phyloP scores from a whole-genome alignment of 2,329 filamentous ascomycete species.

The Exophiala aquamarina region DNA sequence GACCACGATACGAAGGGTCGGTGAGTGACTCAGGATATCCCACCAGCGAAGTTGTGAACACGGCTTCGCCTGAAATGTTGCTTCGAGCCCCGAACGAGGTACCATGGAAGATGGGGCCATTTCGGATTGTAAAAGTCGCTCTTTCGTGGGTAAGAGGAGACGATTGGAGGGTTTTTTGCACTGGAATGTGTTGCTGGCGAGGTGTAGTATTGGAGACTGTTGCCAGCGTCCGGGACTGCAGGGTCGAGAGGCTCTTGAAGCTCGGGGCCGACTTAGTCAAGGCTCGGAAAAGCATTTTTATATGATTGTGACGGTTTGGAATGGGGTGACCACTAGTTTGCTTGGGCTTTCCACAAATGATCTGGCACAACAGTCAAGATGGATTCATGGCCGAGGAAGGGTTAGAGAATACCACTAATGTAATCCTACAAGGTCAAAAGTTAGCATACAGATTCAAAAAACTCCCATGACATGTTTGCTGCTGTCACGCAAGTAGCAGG shows the following conservation, averaged over 20 bases:
- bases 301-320: slow-evolving; percentile 29
- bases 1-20: slow-evolving; percentile 68
- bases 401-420: slow-evolving; percentile 57
- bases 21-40: slow-evolving; percentile 91
- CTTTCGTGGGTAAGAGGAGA: slow-evolving; percentile 71
- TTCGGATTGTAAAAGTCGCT: slow-evolving; percentile 93
- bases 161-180: slow-evolving; percentile 45
- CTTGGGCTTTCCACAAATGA: slow-evolving; percentile 68
- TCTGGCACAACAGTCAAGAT: slow-evolving; percentile 38
- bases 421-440: slow-evolving; percentile 53
- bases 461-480: slow-evolving; percentile 18
- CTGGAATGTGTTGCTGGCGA: slow-evolving; percentile 32
- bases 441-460: slow-evolving; percentile 33
- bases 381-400: slow-evolving; percentile 2
- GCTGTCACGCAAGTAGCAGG: slow-evolving; percentile 18
- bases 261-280: slow-evolving; percentile 51
- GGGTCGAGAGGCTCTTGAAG: slow-evolving; percentile 33
- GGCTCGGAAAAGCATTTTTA: slow-evolving; percentile 56
- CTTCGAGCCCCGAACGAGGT: slow-evolving; percentile 94
- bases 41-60: slow-evolving; percentile 97
- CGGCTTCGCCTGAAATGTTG: slow-evolving; percentile 96
- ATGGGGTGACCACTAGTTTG: slow-evolving; percentile 51
- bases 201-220: slow-evolving; percentile 31
- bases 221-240: slow-evolving; percentile 35
- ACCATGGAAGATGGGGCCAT: slow-evolving; percentile 93